Conservation (phyloP, 1,284 basidiomycete species). For the Coniophora puteana region DNA sequence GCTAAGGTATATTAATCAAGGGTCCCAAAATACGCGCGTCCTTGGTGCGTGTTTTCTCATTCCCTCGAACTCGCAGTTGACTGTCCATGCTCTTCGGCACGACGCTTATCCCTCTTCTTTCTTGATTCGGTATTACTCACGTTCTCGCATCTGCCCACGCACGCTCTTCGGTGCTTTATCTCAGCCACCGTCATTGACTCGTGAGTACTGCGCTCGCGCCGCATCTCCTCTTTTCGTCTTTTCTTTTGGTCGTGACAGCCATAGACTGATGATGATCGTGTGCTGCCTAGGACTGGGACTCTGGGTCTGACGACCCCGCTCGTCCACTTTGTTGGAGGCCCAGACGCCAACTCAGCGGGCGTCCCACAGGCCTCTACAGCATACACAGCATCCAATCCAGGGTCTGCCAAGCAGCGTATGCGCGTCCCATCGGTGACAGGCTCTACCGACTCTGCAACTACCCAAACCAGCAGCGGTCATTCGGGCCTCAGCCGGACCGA, state of each 20-base stretch:
- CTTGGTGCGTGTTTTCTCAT: constrained; percentile 12
- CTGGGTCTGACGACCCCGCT: constrained; percentile 3
- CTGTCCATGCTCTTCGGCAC: too few species aligned
- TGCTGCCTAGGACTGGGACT: constrained; percentile 13
- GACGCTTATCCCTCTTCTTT: too few species aligned
- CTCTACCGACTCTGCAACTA: constrained; percentile 1
- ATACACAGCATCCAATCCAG: constrained; percentile 12
- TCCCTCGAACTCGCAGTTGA: constrained; percentile 1
- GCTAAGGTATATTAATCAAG: constrained; percentile 1
- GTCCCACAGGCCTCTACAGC: background rate
- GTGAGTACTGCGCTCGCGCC: constrained; percentile 15
- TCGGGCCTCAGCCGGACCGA: constrained; percentile 3
- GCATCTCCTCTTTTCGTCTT: background rate
- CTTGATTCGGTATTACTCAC: too few species aligned
- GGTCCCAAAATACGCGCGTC: constrained; percentile 4
- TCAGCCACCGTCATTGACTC: constrained; percentile 13
- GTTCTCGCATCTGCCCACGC: too few species aligned
- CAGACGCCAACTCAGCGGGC: constrained; percentile 4
- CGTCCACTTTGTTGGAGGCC: constrained; percentile 1
- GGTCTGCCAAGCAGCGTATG: background rate
- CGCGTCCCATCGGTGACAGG: constrained; percentile 1
- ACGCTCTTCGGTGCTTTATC: background rate
- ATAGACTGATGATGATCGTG: too few species aligned
- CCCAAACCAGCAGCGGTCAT: background rate
- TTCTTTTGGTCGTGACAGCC: too few species aligned